These are phyloP conservation scores for Aspergillus glaucus DNA, from an alignment of 2,329 filamentous ascomycete species.

Conservation along the genomic window DNA sequence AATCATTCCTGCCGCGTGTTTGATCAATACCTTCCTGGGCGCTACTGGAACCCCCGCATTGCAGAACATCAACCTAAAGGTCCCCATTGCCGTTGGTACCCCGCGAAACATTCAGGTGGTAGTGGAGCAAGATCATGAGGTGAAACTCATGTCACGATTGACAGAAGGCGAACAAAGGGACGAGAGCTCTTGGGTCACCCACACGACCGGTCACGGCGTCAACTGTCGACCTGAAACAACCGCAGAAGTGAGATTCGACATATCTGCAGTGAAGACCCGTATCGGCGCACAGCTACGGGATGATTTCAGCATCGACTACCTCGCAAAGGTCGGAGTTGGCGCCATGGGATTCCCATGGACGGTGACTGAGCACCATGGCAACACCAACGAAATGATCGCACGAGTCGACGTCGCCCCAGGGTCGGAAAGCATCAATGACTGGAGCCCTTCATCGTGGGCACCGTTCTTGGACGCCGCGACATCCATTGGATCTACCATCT, in stretches of 20 bases:
- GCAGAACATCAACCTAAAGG: constrained; percentile 23
- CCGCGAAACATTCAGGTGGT: constrained; percentile 35
- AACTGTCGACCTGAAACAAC: background rate
- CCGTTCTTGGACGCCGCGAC: constrained; percentile 39
- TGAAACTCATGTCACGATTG: constrained; percentile 32
- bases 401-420: constrained; percentile 31
- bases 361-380: constrained; percentile 35
- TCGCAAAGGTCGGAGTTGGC: constrained; percentile 35
- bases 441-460: constrained; percentile 32
- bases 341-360: constrained; percentile 40
- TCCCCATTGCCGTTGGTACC: constrained; percentile 31
- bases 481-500: constrained; percentile 38
- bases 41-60: constrained; percentile 25
- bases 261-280: constrained; percentile 16
- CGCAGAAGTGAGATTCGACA: constrained; percentile 6
- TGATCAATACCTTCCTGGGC: constrained; percentile 37
- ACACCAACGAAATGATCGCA: constrained; percentile 36
- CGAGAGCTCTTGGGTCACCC: constrained; percentile 9
- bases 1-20: constrained; percentile 39
- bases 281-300: constrained; percentile 20
- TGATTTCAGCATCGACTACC: constrained; percentile 34
- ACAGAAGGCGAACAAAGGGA: constrained; percentile 4
- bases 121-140: constrained; percentile 18
- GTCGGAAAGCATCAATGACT: constrained; percentile 5
- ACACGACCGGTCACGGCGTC: constrained; percentile 8